Evolutionary conservation across 2,329 filamentous ascomycete species (phyloP).

Genomic region (Aspergillus bombycis): DNA sequence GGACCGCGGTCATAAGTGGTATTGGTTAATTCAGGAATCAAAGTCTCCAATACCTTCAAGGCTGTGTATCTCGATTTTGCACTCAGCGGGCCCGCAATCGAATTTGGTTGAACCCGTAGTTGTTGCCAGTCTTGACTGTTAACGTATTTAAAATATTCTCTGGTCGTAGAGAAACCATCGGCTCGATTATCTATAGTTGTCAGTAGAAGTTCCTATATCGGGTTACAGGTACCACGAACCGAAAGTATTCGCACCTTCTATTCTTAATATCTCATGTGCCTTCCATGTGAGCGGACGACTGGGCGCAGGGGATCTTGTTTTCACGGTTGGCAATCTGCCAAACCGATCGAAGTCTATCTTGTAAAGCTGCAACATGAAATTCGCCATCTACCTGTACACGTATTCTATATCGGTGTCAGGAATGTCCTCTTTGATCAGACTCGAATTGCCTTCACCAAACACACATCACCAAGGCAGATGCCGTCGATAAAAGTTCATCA

Average conservation of each 20-base stretch:
- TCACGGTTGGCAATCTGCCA: not conserved
- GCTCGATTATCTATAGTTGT: not conserved
- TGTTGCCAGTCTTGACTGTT: conserved; percentile 8
- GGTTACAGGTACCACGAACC: not conserved
- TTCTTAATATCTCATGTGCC: not conserved
- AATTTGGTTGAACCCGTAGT: conserved; percentile 9
- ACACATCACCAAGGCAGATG: not conserved
- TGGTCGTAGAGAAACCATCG: conserved; percentile 7
- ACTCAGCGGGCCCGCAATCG: conserved; percentile 1
- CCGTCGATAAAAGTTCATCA: not conserved
- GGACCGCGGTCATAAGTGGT: conserved; percentile 6
- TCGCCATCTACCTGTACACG: not conserved
- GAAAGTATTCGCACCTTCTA: not conserved
- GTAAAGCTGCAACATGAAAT: not conserved
- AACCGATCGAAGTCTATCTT: not conserved
- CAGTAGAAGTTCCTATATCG: not conserved
- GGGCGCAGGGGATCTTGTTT: not conserved
- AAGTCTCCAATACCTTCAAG: conserved; percentile 4
- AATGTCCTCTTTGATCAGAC: not conserved
- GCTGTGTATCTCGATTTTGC: conserved; percentile 3
- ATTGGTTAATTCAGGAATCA: conserved; percentile 4
- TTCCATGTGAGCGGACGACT: not conserved
- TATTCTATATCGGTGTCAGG: not conserved
- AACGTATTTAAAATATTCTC: conserved; percentile 11
- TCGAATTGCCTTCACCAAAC: not conserved